Percentiles rank a stretch among this genome's conserved stretches.
Conservation (phyloP, 768 basidiomycete species). For the Artomyces pyxidatus region DNA sequence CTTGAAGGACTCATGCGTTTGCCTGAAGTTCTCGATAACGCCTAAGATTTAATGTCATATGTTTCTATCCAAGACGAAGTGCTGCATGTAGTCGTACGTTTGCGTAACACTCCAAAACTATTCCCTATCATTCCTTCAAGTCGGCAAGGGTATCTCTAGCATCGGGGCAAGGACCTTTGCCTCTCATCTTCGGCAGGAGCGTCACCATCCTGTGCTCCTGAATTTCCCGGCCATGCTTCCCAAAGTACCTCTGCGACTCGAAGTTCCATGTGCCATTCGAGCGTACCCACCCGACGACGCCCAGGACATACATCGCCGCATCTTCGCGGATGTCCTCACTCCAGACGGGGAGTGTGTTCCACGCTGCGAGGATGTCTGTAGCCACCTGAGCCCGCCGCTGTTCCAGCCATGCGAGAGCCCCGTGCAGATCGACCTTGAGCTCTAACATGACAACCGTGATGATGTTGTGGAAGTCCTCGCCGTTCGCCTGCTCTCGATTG, state of each 20-base stretch:
- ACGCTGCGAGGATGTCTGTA: slow-evolving; percentile 17
- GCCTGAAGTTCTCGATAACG: too few relatives aligned
- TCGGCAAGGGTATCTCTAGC: too few relatives aligned
- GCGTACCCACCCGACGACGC: slow-evolving; percentile 22
- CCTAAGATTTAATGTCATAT: too few relatives aligned
- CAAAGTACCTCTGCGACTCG: slow-evolving; percentile 26
- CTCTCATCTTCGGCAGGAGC: slow-evolving; percentile 12
- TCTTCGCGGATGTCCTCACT: slow-evolving; percentile 20
- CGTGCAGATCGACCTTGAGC: slow-evolving; percentile 9
- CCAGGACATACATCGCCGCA: slow-evolving; percentile 20
- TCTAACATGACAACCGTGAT: slow-evolving; percentile 21
- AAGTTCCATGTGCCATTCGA: slow-evolving; percentile 23
- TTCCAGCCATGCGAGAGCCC: slow-evolving; percentile 16
- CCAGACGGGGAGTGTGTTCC: slow-evolving; percentile 22
- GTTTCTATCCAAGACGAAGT: too few relatives aligned
- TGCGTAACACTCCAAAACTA: too few relatives aligned
- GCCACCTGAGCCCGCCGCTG: slow-evolving; percentile 12
- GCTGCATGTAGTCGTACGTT: too few relatives aligned
- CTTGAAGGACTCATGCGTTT: too few relatives aligned
- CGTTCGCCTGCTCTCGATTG: slow-evolving; percentile 23
- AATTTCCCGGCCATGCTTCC: slow-evolving; percentile 18
- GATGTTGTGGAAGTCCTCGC: slow-evolving; percentile 21
- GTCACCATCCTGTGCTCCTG: slow-evolving; percentile 17
- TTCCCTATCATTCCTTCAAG: too few relatives aligned
- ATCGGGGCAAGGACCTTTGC: too few relatives aligned